These are phyloP conservation scores for Acer campestre DNA, from an alignment of 345 rosid genomes.

Conservation along the genomic window DNA sequence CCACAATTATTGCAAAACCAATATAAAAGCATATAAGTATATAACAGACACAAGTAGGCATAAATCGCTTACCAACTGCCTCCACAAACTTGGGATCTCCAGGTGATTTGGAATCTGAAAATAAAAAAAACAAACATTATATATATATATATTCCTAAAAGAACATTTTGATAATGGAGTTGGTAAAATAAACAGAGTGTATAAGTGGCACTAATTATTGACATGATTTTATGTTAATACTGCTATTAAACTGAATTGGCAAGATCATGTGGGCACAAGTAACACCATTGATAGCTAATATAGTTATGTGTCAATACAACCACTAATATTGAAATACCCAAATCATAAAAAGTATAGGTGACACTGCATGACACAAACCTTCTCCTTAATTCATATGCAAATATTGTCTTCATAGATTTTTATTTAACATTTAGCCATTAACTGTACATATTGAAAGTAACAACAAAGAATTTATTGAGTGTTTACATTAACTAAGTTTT, in stretches of 20 bases:
- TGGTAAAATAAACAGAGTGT: not conserved
- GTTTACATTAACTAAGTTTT: not conserved
- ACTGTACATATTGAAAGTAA: no score
- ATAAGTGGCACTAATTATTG: not conserved
- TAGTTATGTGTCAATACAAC: not conserved
- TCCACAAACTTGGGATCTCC: slow-evolving; percentile 73
- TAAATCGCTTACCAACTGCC: slow-evolving; percentile 63
- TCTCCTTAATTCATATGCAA: not conserved
- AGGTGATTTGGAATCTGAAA: slow-evolving; percentile 62
- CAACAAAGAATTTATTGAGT: no score
- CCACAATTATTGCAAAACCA: not conserved
- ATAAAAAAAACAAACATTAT: slow-evolving; percentile 13
- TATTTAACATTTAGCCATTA: no score
- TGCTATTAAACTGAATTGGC: not conserved
- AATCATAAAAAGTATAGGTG: not conserved
- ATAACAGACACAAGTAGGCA: slow-evolving; percentile 4
- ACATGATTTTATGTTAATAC: not conserved
- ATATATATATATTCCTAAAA: not conserved
- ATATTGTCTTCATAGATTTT: not conserved
- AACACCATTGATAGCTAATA: not conserved
- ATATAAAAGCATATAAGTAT: slow-evolving; percentile 2
- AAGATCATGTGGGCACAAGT: not conserved
- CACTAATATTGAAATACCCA: not conserved
- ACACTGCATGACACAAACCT: not conserved
- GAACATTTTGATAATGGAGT: not conserved